A percentile compares a stretch with the other conserved stretches of the same genome.
Conservation (phyloP, 495 filamentous ascomycete species). For the Neurospora sp. region DNA sequence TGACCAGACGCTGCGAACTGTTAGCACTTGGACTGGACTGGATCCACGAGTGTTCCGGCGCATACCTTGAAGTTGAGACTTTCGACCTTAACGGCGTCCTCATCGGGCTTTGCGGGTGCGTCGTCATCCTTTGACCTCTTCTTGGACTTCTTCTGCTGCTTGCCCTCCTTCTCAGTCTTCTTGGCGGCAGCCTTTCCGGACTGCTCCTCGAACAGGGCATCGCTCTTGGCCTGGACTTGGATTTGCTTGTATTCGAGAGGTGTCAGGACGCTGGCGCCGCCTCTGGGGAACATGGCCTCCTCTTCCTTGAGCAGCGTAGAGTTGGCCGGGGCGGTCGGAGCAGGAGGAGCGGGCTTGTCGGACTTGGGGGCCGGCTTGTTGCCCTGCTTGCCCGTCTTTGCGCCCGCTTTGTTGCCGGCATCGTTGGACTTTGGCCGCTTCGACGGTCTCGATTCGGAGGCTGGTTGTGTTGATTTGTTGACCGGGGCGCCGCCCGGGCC, state of each 20-base stretch:
- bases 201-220: constrained; percentile 86
- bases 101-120: constrained; percentile 27
- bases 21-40: constrained; percentile 24
- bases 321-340: constrained; percentile 5
- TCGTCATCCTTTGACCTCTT: constrained; percentile 48
- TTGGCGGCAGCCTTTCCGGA: constrained; percentile 35
- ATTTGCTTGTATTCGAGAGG: constrained; percentile 95
- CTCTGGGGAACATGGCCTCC: constrained; percentile 83
- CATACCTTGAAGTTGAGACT: constrained; percentile 81
- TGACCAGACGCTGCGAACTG: constrained; percentile 56
- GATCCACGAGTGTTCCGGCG: neutral
- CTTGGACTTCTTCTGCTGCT: constrained; percentile 46
- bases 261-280: constrained; percentile 81
- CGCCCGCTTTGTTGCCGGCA: constrained; percentile 11
- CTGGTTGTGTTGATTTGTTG: constrained; percentile 25
- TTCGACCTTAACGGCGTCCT: constrained; percentile 64
- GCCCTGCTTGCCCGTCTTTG: constrained; percentile 15
- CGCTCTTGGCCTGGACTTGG: constrained; percentile 80
- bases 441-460: constrained; percentile 27
- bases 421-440: constrained; percentile 36
- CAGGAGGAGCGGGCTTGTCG: constrained; percentile 16
- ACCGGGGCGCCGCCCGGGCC: constrained; percentile 30
- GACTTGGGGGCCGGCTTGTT: constrained; percentile 10
- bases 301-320: constrained; percentile 51
- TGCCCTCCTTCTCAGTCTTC: constrained; percentile 27